phyloP scores from a whole-genome alignment of 2,329 filamentous ascomycete species.

The Alternaria atra region DNA sequence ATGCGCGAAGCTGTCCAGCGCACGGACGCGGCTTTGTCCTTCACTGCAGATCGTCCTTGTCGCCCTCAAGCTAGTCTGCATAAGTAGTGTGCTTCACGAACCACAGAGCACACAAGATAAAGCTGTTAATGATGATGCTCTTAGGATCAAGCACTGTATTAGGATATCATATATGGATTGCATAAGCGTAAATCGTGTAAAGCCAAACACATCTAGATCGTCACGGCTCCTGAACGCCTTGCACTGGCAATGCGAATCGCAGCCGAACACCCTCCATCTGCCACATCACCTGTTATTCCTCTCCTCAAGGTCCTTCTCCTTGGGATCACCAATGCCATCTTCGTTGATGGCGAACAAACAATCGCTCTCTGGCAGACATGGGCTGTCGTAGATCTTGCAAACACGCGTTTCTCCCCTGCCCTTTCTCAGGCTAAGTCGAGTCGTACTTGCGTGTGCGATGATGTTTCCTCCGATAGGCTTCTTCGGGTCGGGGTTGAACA shows the following conservation, averaged over 20 bases:
- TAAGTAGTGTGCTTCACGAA: not conserved
- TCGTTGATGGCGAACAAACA: conserved; percentile 97
- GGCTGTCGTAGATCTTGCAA: conserved; percentile 99
- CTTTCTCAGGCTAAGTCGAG: conserved; percentile 92
- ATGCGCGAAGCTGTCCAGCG: conserved; percentile 28
- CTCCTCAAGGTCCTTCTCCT: conserved; percentile 93
- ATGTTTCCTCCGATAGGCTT: conserved; percentile 99
- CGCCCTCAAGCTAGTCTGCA: no score
- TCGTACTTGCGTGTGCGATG: conserved; percentile 96
- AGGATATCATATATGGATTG: conserved; percentile 11
- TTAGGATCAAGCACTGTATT: not conserved
- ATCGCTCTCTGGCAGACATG: conserved; percentile 94
- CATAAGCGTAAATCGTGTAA: conserved; percentile 9
- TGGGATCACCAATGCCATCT: conserved; percentile 94
- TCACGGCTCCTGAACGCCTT: not conserved
- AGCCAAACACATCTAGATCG: conserved; percentile 15
- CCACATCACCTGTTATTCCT: conserved; percentile 31
- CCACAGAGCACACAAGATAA: not conserved
- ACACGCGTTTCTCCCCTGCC: conserved; percentile 94
- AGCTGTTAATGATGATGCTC: not conserved
- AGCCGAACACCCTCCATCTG: not conserved
- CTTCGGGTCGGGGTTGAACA: conserved; percentile 99
- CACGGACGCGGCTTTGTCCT: conserved; percentile 25
- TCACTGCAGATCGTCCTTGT: not conserved
- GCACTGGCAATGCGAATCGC: not conserved